Evolutionary conservation across 176 grass and related monocot species (phyloP).

Genomic region (Carex littledalei): DNA sequence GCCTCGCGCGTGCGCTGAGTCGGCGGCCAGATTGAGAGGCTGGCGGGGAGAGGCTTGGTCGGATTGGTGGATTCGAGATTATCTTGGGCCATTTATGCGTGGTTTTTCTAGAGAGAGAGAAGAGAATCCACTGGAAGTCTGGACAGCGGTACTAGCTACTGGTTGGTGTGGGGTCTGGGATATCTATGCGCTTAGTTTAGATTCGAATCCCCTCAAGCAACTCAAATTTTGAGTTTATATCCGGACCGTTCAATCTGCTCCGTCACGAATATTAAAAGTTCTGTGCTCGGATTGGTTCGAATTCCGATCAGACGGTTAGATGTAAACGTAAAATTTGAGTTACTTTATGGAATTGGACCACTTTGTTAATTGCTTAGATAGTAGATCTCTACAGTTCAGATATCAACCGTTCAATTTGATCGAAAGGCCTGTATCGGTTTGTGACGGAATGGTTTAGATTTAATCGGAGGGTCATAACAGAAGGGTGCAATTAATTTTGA

Average conservation of each 20-base stretch:
- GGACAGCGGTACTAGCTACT: not conserved
- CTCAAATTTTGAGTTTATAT: no score
- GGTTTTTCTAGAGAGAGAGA: not conserved
- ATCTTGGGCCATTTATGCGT: conserved; percentile 52
- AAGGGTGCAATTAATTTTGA: not conserved
- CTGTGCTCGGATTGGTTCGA: no score
- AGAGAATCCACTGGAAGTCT: conserved; percentile 29
- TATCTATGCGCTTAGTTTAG: not conserved
- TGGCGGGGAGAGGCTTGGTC: conserved; percentile 31
- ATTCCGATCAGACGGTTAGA: no score
- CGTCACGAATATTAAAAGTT: no score
- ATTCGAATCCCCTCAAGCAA: no score
- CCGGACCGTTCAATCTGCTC: no score
- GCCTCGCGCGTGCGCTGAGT: conserved; percentile 90
- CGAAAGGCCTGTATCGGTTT: not conserved
- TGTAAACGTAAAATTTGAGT: no score
- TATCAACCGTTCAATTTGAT: not conserved
- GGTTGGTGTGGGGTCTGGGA: no score
- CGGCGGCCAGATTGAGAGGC: conserved; percentile 84
- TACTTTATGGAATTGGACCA: no score
- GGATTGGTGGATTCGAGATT: conserved; percentile 7
- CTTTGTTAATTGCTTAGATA: not conserved
- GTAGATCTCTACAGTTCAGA: not conserved
- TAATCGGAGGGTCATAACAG: not conserved
- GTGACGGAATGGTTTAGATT: not conserved